Evolutionary conservation across 2,329 filamentous ascomycete genomes (phyloP).

Genomic region (Apiospora saccharicola): DNA sequence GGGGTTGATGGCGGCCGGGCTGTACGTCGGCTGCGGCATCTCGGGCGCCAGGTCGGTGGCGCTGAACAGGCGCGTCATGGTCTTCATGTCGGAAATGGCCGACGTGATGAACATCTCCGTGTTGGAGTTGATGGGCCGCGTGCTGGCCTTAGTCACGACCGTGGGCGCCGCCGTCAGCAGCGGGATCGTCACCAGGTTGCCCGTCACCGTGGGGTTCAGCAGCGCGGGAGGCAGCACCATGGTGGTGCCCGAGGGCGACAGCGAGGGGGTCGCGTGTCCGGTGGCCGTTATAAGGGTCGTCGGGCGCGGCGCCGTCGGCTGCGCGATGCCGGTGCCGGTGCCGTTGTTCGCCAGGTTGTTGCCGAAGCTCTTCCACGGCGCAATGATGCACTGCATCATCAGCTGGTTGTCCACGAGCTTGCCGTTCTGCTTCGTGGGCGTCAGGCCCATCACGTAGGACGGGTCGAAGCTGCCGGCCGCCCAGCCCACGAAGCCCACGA

Average conservation of each 20-base stretch:
- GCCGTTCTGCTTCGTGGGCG: conserved; percentile 45
- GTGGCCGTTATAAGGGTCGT: background rate
- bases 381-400: conserved; percentile 52
- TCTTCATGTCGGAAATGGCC: background rate
- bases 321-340: background rate
- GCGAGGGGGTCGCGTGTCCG: no score
- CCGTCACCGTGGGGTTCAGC: background rate
- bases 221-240: background rate
- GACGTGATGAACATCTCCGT: conserved; percentile 13
- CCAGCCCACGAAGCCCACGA: conserved; percentile 55
- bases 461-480: conserved; percentile 53
- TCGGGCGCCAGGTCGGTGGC: background rate
- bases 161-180: conserved; percentile 10
- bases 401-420: conserved; percentile 48
- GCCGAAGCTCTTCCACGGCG: conserved; percentile 40
- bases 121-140: background rate
- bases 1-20: background rate
- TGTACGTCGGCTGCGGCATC: background rate
- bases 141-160: conserved; percentile 1
- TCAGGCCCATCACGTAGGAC: conserved; percentile 52
- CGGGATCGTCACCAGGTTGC: background rate
- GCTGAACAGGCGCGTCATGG: conserved; percentile 4
- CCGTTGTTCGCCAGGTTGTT: conserved; percentile 16
- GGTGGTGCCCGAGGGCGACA: background rate
- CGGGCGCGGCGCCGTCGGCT: background rate